Evolutionary conservation across 495 filamentous ascomycete genomes (phyloP).

Genomic region (Penicillium malachiteum): DNA sequence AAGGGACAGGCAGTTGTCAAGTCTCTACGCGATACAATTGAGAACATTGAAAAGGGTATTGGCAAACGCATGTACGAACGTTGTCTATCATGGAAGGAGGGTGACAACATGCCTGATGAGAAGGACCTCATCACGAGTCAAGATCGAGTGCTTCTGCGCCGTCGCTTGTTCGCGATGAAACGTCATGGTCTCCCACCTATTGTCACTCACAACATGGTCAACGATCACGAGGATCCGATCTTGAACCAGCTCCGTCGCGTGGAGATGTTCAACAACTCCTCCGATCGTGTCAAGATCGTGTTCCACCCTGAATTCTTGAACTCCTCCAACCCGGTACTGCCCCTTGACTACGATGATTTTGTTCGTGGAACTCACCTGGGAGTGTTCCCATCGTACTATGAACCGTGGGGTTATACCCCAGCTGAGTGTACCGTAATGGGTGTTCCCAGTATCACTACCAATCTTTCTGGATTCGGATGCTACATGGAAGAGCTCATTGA

Average conservation of each 20-base stretch:
- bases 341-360: slow-evolving; percentile 97
- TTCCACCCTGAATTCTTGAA: slow-evolving; percentile 98
- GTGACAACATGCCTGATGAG: slow-evolving; percentile 87
- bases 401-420: slow-evolving; percentile 98
- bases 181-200: slow-evolving; percentile 85
- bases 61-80: slow-evolving; percentile 93
- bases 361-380: slow-evolving; percentile 95
- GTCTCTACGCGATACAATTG: slow-evolving; percentile 86
- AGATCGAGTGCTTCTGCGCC: slow-evolving; percentile 89
- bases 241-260: slow-evolving; percentile 95
- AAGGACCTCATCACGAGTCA: slow-evolving; percentile 90
- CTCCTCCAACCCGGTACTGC: slow-evolving; percentile 91
- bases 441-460: slow-evolving; percentile 97
- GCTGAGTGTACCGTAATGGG: slow-evolving; percentile 99
- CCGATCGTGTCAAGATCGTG: slow-evolving; percentile 92
- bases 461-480: slow-evolving; percentile 95
- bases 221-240: slow-evolving; percentile 90
- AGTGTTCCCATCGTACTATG: slow-evolving; percentile 96
- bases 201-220: slow-evolving; percentile 99
- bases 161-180: slow-evolving; percentile 95
- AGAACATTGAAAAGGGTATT: slow-evolving; percentile 84
- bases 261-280: slow-evolving; percentile 92
- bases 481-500: slow-evolving; percentile 99
- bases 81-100: slow-evolving; percentile 90
- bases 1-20: slow-evolving; percentile 98